Evolutionary conservation across 352 stramenopile species (phyloP).

Genomic region (Phytophthora kernoviae): DNA sequence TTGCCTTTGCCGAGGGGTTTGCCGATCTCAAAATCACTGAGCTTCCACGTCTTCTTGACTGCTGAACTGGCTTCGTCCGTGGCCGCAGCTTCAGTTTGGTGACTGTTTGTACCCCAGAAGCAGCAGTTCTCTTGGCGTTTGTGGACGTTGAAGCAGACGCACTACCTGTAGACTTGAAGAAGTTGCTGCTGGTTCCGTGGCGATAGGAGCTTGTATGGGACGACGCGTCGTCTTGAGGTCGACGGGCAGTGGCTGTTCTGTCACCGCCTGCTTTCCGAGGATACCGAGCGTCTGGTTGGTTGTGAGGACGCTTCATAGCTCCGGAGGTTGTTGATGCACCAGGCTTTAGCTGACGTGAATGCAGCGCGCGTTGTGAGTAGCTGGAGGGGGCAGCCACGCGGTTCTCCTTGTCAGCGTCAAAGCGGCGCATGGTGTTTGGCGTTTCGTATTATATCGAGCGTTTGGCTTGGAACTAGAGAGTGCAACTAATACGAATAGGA

Average conservation of each 20-base stretch:
- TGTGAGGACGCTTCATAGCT: slow-evolving; percentile 40
- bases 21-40: slow-evolving; percentile 99
- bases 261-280: slow-evolving; percentile 37
- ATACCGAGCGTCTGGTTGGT: slow-evolving; percentile 30
- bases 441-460: not conserved
- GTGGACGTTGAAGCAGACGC: slow-evolving; percentile 8
- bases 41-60: slow-evolving; percentile 82
- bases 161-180: slow-evolving; percentile 15
- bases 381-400: slow-evolving; percentile 23
- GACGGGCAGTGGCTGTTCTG: slow-evolving; percentile 14
- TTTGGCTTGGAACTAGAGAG: not conserved
- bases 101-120: not conserved
- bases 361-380: slow-evolving; percentile 23
- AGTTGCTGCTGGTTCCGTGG: slow-evolving; percentile 10
- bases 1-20: slow-evolving; percentile 98
- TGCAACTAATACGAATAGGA: not conserved
- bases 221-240: slow-evolving; percentile 28
- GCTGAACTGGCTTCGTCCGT: slow-evolving; percentile 10
- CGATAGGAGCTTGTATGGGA: slow-evolving; percentile 27
- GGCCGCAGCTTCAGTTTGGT: not conserved
- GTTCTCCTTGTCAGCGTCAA: slow-evolving; percentile 78
- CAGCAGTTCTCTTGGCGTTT: not conserved
- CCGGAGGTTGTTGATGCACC: slow-evolving; percentile 7
- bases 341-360: slow-evolving; percentile 25
- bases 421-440: slow-evolving; percentile 45